Evolutionary conservation across 305 asterid species (phyloP).

Genomic region (Fraxinus albicans): DNA sequence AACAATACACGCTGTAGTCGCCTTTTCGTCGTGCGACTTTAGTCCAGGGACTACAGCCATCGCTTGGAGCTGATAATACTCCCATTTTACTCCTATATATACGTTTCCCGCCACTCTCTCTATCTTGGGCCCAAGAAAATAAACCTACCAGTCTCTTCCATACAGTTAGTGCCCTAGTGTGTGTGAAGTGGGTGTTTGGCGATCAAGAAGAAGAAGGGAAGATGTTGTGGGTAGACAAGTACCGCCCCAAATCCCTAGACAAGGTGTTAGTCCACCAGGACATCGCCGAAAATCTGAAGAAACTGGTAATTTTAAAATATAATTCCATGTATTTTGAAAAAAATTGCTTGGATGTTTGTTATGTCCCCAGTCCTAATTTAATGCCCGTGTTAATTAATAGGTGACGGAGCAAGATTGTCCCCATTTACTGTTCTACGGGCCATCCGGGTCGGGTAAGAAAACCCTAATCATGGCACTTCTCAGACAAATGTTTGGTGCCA

Average conservation of each 20-base stretch:
- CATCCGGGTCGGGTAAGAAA: conserved; percentile 96
- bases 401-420: conserved; percentile 95
- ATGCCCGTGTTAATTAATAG: conserved; percentile 32
- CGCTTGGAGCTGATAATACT: not conserved
- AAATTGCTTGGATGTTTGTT: not conserved
- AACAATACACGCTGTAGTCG: not conserved
- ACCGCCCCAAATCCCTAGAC: conserved; percentile 96
- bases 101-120: conserved; percentile 41
- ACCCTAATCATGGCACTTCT: conserved; percentile 98
- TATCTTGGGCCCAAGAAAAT: not conserved
- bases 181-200: conserved; percentile 7
- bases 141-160: not conserved
- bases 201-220: conserved; percentile 16
- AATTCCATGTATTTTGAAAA: not conserved
- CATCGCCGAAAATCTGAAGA: conserved; percentile 84
- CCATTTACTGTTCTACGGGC: conserved; percentile 91
- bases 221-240: conserved; percentile 98
- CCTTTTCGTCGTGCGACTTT: not conserved
- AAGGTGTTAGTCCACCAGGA: conserved; percentile 76
- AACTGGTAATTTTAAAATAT: conserved; percentile 50
- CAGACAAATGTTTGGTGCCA: conserved; percentile 84
- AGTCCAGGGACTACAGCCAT: not conserved
- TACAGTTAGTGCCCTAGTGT: not conserved
- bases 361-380: not conserved
- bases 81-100: not conserved